Conservation (phyloP, 2,329 filamentous ascomycete genomes). For the Trichoderma lentiforme region DNA sequence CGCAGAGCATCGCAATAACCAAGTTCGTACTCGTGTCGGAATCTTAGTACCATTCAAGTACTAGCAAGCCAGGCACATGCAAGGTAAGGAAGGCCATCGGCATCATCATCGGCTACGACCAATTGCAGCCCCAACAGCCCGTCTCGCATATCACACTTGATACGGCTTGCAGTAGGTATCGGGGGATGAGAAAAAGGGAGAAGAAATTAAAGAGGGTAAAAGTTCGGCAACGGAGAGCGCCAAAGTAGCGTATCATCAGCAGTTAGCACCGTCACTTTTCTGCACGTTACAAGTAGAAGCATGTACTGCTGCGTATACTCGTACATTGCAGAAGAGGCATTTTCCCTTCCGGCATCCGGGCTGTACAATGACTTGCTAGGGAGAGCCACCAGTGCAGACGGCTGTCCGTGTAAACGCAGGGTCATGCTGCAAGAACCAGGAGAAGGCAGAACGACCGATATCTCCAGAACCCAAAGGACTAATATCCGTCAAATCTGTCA, state of each 20-base stretch:
- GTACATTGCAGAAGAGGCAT: neutral
- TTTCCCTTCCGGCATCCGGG: constrained; percentile 4
- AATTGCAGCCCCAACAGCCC: neutral
- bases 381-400: neutral
- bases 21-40: neutral
- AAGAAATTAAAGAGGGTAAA: neutral
- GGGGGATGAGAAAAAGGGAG: neutral
- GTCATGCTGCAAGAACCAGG: constrained; percentile 3
- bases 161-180: neutral
- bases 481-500: neutral
- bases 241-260: neutral
- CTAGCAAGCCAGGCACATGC: neutral
- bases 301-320: neutral
- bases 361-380: neutral
- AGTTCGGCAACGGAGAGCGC: neutral
- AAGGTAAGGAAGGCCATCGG: neutral
- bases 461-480: neutral
- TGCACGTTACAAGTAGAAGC: neutral
- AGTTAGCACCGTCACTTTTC: neutral
- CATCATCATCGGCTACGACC: neutral
- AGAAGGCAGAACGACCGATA: neutral
- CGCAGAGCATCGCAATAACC: neutral
- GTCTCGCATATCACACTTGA: constrained; percentile 6
- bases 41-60: neutral
- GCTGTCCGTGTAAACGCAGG: neutral